A percentile compares a stretch with the other conserved stretches of the same genome.
These are phyloP conservation scores for Phoma sp. DNA, from an alignment of 2,329 filamentous ascomycete genomes.

Conservation along the genomic window DNA sequence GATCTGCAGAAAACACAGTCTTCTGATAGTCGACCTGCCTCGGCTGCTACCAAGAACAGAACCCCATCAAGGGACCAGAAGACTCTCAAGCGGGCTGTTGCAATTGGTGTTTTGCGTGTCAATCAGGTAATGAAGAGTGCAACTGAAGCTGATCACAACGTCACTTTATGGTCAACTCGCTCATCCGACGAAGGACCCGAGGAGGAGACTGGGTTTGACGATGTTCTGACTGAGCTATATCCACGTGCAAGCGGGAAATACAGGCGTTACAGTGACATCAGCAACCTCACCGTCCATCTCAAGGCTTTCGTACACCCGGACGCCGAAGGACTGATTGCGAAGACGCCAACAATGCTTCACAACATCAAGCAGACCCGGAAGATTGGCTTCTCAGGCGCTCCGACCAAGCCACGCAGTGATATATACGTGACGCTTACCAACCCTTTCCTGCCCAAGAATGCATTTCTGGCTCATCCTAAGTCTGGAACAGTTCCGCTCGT, in stretches of 20 bases:
- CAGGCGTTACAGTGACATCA: slow-evolving; percentile 73
- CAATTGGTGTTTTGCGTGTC: slow-evolving; percentile 77
- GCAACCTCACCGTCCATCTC: slow-evolving; percentile 79
- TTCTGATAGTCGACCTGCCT: slow-evolving; percentile 36
- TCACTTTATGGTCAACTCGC: slow-evolving; percentile 75
- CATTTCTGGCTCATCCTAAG: slow-evolving; percentile 71
- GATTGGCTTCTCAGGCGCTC: slow-evolving; percentile 92
- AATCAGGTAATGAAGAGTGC: slow-evolving; percentile 74
- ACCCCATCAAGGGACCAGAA: slow-evolving; percentile 52
- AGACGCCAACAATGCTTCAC: slow-evolving; percentile 85
- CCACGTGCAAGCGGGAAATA: slow-evolving; percentile 76
- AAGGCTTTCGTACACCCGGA: slow-evolving; percentile 79
- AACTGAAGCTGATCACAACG: slow-evolving; percentile 74
- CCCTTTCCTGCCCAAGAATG: slow-evolving; percentile 74
- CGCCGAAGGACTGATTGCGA: slow-evolving; percentile 79
- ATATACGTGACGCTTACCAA: slow-evolving; percentile 90
- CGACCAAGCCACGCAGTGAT: slow-evolving; percentile 85
- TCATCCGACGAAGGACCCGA: slow-evolving; percentile 48
- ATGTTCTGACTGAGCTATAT: slow-evolving; percentile 68
- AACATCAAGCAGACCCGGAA: slow-evolving; percentile 81
- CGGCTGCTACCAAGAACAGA: slow-evolving; percentile 36
- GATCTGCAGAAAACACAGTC: slow-evolving; percentile 32
- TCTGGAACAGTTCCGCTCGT: slow-evolving; percentile 79
- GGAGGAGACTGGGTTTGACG: slow-evolving; percentile 71
- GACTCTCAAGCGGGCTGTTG: slow-evolving; percentile 70